Conservation (phyloP, 257 asterid species). For the Striga asiatica region DNA sequence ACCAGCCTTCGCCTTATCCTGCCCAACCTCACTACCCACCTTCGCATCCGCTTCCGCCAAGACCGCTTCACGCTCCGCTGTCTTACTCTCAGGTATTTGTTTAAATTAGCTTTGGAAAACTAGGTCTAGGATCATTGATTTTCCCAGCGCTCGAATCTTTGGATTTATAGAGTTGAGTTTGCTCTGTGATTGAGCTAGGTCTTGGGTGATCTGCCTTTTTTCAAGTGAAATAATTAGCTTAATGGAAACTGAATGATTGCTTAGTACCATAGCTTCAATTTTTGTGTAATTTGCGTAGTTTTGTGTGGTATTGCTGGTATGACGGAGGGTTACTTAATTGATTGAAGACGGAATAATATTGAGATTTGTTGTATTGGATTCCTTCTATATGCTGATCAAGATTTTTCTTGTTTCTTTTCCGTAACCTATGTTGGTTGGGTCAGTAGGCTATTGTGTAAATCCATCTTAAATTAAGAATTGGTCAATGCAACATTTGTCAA, state of each 20-base stretch:
- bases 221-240: background rate
- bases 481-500: background rate
- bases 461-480: background rate
- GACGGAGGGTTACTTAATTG: background rate
- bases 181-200: conserved; percentile 13
- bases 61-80: conserved; percentile 45
- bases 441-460: background rate
- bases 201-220: background rate
- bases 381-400: background rate
- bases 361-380: background rate
- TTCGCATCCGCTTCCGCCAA: conserved; percentile 46
- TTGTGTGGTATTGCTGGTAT: background rate
- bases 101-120: background rate
- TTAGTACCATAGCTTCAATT: conserved; percentile 7
- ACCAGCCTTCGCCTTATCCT: conserved; percentile 38
- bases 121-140: background rate
- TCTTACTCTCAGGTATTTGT: conserved; percentile 39
- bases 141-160: background rate
- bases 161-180: conserved; percentile 2
- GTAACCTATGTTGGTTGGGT: background rate
- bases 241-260: background rate
- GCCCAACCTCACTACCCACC: conserved; percentile 42
- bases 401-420: background rate
- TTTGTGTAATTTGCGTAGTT: conserved; percentile 4
- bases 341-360: background rate